Conservation (phyloP, 139 green algal species). For the Chlorella sp. region DNA sequence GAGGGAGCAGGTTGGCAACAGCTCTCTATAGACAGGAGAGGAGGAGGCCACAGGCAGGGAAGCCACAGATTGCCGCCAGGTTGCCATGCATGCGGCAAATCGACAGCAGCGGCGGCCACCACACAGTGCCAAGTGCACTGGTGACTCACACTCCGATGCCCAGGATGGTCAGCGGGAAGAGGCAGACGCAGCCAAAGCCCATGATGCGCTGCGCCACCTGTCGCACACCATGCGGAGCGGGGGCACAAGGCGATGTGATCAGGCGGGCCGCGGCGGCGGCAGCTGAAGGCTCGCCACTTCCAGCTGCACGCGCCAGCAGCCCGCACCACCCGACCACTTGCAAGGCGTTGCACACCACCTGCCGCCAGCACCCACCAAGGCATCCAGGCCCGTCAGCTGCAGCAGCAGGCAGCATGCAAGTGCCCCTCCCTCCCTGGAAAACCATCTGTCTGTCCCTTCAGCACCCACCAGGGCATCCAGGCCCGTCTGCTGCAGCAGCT, state of each 20-base stretch:
- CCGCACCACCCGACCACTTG: background rate
- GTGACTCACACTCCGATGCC: conserved; percentile 13
- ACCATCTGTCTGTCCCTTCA: background rate
- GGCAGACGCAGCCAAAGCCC: conserved; percentile 5
- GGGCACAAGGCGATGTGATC: background rate
- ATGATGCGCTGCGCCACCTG: conserved; percentile 21
- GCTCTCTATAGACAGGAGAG: too few relatives aligned
- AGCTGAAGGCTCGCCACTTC: too few relatives aligned
- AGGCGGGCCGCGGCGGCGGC: background rate
- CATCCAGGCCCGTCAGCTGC: conserved; percentile 50
- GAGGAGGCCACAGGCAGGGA: too few relatives aligned
- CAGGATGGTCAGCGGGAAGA: conserved; percentile 12
- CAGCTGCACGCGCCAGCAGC: background rate
- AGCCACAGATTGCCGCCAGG: too few relatives aligned
- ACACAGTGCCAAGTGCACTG: too few relatives aligned
- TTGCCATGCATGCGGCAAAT: too few relatives aligned
- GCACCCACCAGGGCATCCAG: conserved; percentile 54
- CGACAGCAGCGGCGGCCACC: background rate
- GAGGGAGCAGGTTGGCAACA: background rate
- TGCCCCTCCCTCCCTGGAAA: too few relatives aligned
- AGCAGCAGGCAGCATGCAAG: too few relatives aligned
- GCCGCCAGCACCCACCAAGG: conserved; percentile 45
- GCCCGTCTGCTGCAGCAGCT: conserved; percentile 46
- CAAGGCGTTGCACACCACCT: too few relatives aligned
- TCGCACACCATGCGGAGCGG: background rate